These are phyloP conservation scores for Caloboletus firmus DNA, from an alignment of 1,284 basidiomycete genomes.

Conservation along the genomic window DNA sequence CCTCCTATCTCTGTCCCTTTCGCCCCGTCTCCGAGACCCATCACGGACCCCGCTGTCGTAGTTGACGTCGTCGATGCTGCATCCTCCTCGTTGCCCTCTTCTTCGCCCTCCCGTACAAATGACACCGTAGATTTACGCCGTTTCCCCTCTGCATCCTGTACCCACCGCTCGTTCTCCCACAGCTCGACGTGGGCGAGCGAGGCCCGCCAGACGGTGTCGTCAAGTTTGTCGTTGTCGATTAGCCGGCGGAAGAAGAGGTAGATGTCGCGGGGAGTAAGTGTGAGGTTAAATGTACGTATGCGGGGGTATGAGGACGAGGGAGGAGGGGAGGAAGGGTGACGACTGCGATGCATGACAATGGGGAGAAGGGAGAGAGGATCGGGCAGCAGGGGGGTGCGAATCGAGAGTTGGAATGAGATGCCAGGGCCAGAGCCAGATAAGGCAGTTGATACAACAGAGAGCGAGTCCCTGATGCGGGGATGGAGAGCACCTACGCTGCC, in stretches of 20 bases:
- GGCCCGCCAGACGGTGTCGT: slow-evolving; percentile 60
- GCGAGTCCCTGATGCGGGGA: background rate
- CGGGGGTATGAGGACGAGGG: background rate
- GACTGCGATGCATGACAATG: background rate
- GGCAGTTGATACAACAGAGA: slow-evolving; percentile 6
- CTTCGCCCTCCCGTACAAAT: slow-evolving; percentile 11
- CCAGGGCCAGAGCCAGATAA: slow-evolving; percentile 18
- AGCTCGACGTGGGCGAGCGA: slow-evolving; percentile 67
- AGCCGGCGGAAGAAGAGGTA: slow-evolving; percentile 41
- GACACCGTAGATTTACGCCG: slow-evolving; percentile 11
- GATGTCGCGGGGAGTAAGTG: slow-evolving; percentile 18
- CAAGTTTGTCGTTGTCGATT: slow-evolving; percentile 63
- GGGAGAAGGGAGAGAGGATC: background rate
- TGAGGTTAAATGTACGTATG: slow-evolving; percentile 13
- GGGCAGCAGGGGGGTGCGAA: slow-evolving; percentile 11
- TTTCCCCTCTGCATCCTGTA: slow-evolving; percentile 11
- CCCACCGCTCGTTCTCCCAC: slow-evolving; percentile 76
- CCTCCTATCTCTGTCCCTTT: slow-evolving; percentile 12
- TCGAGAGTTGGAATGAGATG: slow-evolving; percentile 19
- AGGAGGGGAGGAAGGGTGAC: background rate
- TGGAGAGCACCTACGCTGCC: slow-evolving; percentile 41
- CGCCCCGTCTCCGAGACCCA: background rate
- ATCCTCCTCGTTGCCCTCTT: slow-evolving; percentile 7
- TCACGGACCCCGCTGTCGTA: background rate
- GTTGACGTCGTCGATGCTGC: slow-evolving; percentile 26